These are phyloP conservation scores for Neolecta irregularis DNA, from an alignment of 1,139 yeast species.

Conservation along the genomic window DNA sequence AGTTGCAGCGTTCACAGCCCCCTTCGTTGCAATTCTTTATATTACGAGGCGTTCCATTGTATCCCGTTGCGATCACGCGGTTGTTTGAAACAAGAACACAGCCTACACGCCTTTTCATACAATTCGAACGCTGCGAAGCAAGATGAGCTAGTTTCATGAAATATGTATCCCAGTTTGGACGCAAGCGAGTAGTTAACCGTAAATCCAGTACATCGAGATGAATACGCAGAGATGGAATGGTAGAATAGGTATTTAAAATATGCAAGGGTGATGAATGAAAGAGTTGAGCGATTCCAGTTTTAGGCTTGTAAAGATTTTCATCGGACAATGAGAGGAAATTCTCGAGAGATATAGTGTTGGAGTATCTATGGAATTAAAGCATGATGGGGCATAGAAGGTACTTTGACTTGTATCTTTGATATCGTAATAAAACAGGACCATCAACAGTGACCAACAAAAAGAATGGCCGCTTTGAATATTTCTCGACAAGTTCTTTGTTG, in stretches of 20 bases:
- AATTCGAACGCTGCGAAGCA: slow-evolving; percentile 83
- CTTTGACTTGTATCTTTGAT: slow-evolving; percentile 29
- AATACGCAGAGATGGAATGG: slow-evolving; percentile 34
- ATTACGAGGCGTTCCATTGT: slow-evolving; percentile 91
- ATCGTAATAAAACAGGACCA: slow-evolving; percentile 49
- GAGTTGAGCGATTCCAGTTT: slow-evolving; percentile 31
- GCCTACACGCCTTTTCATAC: slow-evolving; percentile 95
- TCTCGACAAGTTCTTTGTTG: slow-evolving; percentile 31
- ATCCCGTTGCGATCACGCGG: slow-evolving; percentile 87
- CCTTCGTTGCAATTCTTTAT: slow-evolving; percentile 83
- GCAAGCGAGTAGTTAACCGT: slow-evolving; percentile 42
- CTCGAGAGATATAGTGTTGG: slow-evolving; percentile 13
- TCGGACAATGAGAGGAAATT: slow-evolving; percentile 38
- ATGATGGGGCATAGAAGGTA: slow-evolving; percentile 2
- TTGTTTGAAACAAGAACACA: slow-evolving; percentile 81
- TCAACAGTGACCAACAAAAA: slow-evolving; percentile 69
- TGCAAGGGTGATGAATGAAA: slow-evolving; percentile 44
- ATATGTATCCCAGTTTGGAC: slow-evolving; percentile 94
- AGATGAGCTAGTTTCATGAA: slow-evolving; percentile 86
- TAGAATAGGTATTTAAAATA: slow-evolving; percentile 42
- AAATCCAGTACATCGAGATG: slow-evolving; percentile 42
- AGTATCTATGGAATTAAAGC: neutral
- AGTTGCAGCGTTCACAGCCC: slow-evolving; percentile 79
- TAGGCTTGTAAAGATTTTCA: slow-evolving; percentile 26
- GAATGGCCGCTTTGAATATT: slow-evolving; percentile 61